Evolutionary conservation across 2,329 filamentous ascomycete genomes (phyloP), one percentile per base, ranked within the genome.

Genomic region (Cladobotryum mycophilum): DNA sequence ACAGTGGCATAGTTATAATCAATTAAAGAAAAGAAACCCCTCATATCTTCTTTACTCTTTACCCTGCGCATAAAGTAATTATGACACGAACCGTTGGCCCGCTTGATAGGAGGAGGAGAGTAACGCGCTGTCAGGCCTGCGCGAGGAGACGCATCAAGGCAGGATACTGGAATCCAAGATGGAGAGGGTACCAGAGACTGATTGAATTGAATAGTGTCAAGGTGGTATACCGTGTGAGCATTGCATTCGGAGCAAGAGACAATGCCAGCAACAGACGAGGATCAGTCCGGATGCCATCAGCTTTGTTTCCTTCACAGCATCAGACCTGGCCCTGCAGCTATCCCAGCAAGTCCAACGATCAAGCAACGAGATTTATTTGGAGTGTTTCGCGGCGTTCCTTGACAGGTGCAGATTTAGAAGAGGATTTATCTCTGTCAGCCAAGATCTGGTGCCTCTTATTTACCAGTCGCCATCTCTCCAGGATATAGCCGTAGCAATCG

Each of bases 131-230:
- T 45, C 53, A 61, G 30, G 8, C 59, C 12, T 65, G 63, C 17
- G 61, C 57, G 2, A 58, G 34, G 41, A 47, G 61, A 22, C 61
- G 56, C 1, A 65, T 64, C 30, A 64, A 63, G 52, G 62, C 63
- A 8, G 2, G 46, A 2, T 12, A 18, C 3, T 18, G 4, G 9
- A 5, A n/a, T 2, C 30, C 51, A 18, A 55, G 5, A 4, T 17
- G 3, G 1, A 0, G 2, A 1, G 0, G 5, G 20, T 20, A 20
- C 20, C 20, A 20, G 20, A 5, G 20, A 20, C 20, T 20, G 20
- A 20, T 5, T 20, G 3, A 20, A 20, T 20, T 20, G 20, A 18
- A 25, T 3, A 64, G 63, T 66, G 63, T 2, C 49, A 64, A 25
- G 62, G 60, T 0, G 58, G 55, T 0, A 47, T 34, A 12, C 63